A percentile compares a stretch with the other conserved stretches of the same genome.
Conservation (phyloP, 805 yeast genomes). For the Candida nonsorbophila region DNA sequence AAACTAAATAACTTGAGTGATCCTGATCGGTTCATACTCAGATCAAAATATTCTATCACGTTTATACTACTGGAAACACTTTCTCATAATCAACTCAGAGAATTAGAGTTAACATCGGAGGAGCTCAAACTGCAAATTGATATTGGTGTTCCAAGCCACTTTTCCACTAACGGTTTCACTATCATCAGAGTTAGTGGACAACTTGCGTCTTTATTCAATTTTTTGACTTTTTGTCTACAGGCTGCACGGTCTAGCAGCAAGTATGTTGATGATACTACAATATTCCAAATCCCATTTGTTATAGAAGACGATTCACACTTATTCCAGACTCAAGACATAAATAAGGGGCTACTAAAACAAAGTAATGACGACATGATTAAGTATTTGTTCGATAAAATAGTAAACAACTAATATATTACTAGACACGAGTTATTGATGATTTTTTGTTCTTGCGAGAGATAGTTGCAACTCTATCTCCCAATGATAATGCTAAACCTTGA, state of each 20-base stretch:
- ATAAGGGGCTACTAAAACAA: constrained; percentile 6
- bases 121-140: neutral
- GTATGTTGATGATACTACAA: constrained; percentile 11
- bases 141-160: no score
- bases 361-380: constrained; percentile 2
- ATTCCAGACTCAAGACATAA: constrained; percentile 10
- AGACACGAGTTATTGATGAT: constrained; percentile 11
- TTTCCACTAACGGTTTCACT: no score
- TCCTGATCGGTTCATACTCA: no score
- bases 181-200: no score
- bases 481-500: constrained; percentile 90
- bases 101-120: constrained; percentile 15
- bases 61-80: no score
- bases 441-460: constrained; percentile 51
- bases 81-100: constrained; percentile 27
- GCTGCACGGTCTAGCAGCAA: constrained; percentile 1
- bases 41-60: neutral
- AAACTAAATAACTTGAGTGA: no score
- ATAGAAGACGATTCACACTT: constrained; percentile 14
- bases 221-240: neutral
- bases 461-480: constrained; percentile 91
- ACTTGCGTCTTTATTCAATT: constrained; percentile 14
- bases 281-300: constrained; percentile 10
- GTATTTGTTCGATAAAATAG: no score
- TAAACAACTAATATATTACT: no score